phyloP scores from a whole-genome alignment of 2,329 filamentous ascomycete species.

The Hypocreales sp. region DNA sequence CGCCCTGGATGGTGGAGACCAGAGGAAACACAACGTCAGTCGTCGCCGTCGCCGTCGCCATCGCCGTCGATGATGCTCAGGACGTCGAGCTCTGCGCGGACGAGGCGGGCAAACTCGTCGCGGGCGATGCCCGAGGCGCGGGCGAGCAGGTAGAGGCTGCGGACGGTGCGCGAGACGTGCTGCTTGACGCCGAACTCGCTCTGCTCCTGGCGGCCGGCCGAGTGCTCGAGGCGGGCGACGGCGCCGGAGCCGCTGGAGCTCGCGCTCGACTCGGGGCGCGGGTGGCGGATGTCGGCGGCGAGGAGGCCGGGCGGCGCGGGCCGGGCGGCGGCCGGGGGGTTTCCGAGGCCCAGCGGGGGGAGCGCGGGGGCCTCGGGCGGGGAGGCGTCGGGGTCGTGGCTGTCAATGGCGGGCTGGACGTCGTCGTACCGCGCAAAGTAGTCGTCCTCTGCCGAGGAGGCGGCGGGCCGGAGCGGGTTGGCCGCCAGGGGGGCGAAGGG shows the following conservation, averaged over 20 bases:
- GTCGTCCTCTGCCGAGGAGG: constrained; percentile 38
- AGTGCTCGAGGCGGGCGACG: constrained; percentile 46
- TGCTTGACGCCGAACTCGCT: constrained; percentile 62
- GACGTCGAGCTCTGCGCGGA: constrained; percentile 56
- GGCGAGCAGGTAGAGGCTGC: constrained; percentile 60
- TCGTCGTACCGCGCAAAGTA: constrained; percentile 66
- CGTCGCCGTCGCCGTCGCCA: not conserved
- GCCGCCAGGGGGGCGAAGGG: constrained; percentile 20
- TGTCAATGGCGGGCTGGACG: constrained; percentile 69
- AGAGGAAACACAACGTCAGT: too few relatives aligned
- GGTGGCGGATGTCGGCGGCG: constrained; percentile 31
- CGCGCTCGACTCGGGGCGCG: constrained; percentile 42
- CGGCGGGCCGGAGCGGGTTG: not conserved
- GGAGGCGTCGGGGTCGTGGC: constrained; percentile 65
- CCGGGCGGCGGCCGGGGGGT: constrained; percentile 2
- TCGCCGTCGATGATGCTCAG: constrained; percentile 52
- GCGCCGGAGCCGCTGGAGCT: constrained; percentile 38
- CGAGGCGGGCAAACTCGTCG: constrained; percentile 58
- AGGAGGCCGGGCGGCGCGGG: not conserved
- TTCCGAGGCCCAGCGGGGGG: constrained; percentile 15
- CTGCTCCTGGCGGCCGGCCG: constrained; percentile 40
- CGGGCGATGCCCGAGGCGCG: constrained; percentile 56
- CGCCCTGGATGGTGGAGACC: too few relatives aligned
- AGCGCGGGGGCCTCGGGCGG: constrained; percentile 15
- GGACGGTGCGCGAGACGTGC: constrained; percentile 62